Evolutionary conservation across 805 yeast genomes (phyloP).

Genomic region (Metschnikowia borealis): DNA sequence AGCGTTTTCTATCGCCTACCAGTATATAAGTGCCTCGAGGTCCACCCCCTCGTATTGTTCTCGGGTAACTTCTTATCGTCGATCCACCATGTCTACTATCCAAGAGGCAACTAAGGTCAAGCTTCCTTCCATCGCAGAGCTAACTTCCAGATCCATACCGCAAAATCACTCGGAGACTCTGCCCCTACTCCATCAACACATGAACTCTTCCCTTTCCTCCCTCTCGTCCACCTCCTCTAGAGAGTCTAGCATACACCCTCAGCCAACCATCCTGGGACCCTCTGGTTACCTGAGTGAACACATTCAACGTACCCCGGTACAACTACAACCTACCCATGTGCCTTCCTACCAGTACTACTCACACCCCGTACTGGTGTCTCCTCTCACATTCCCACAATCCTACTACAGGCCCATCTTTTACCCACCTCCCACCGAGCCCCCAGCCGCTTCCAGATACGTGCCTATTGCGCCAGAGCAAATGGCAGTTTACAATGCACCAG

Average conservation of each 20-base stretch:
- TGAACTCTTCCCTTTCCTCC: not conserved
- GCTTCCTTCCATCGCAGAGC: conserved; percentile 19
- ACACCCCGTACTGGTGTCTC: conserved; percentile 2
- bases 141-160: conserved; percentile 9
- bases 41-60: not conserved
- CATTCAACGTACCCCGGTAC: not conserved
- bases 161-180: conserved; percentile 1
- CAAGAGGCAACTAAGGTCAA: conserved; percentile 10
- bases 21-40: not conserved
- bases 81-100: not conserved
- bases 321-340: not conserved
- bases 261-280: not conserved
- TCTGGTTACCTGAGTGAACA: not conserved
- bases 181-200: conserved; percentile 7
- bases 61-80: conserved; percentile 1
- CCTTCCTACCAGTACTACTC: conserved; percentile 7
- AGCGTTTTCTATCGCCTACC: not conserved
- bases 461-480: conserved; percentile 1
- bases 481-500: conserved; percentile 11
- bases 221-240: not conserved
- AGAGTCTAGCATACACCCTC: not conserved
- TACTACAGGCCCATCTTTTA: conserved; percentile 6
- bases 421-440: not conserved
- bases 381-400: conserved; percentile 3
- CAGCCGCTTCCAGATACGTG: not conserved